Evolutionary conservation across 108 stramenopile species (phyloP).

Genomic region (Nitzschia inconspicua): DNA sequence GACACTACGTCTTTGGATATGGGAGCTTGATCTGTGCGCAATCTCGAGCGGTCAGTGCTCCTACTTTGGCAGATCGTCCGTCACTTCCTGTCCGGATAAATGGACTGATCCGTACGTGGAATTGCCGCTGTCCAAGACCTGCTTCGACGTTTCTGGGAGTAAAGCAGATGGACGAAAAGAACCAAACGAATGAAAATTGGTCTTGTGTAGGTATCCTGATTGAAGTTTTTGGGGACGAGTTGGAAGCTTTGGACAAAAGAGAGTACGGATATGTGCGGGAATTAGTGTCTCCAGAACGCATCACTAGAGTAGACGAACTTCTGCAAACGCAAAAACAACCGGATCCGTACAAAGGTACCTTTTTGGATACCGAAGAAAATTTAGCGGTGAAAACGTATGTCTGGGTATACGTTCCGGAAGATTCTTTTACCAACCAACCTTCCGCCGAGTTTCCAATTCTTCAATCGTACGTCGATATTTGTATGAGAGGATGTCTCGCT

Average conservation of each 20-base stretch:
- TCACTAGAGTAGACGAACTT: constrained; percentile 25
- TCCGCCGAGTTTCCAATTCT: constrained; percentile 47
- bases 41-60: constrained; percentile 53
- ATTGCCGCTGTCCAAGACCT: constrained; percentile 16
- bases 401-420: constrained; percentile 65
- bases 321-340: constrained; percentile 9
- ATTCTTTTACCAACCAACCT: constrained; percentile 7
- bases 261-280: constrained; percentile 58
- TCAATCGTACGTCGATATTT: constrained; percentile 73
- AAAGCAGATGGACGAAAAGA: neutral
- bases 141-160: constrained; percentile 71
- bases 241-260: constrained; percentile 52
- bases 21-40: constrained; percentile 69
- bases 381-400: constrained; percentile 11
- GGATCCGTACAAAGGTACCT: neutral
- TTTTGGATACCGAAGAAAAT: neutral
- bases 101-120: constrained; percentile 59
- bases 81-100: constrained; percentile 49
- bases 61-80: constrained; percentile 25
- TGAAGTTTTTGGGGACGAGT: neutral
- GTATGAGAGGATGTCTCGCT: constrained; percentile 57
- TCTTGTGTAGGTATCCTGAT: constrained; percentile 62
- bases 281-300: constrained; percentile 28
- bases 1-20: constrained; percentile 65
- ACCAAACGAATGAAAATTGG: neutral